A percentile compares a stretch with the other conserved stretches of the same genome.
phyloP scores from a whole-genome alignment of 768 basidiomycete species.

The Dacryopinax primogenitus region DNA sequence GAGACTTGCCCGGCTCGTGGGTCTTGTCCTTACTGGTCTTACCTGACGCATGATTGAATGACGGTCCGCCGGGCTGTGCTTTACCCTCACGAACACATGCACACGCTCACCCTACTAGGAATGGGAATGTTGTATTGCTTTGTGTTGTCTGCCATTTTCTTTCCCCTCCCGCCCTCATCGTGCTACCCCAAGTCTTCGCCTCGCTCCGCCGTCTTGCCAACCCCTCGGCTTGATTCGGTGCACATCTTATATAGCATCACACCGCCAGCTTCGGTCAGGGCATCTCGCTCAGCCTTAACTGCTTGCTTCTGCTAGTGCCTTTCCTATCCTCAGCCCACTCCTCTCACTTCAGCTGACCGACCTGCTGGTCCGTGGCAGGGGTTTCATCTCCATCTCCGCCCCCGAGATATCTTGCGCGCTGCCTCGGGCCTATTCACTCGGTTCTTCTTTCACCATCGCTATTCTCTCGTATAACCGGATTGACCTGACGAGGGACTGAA shows the following conservation, averaged over 20 bases:
- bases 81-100: not conserved
- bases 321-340: not conserved
- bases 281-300: slow-evolving; percentile 6
- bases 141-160: slow-evolving; percentile 8
- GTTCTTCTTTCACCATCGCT: not conserved
- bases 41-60: slow-evolving; percentile 5
- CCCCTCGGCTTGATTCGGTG: not conserved
- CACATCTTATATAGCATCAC: slow-evolving; percentile 5
- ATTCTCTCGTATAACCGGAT: not conserved
- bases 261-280: slow-evolving; percentile 6
- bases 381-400: slow-evolving; percentile 8
- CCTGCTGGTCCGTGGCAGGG: not conserved
- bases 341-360: not conserved
- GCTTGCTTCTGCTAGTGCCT: not conserved
- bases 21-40: slow-evolving; percentile 6
- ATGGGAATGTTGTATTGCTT: slow-evolving; percentile 3
- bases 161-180: not conserved
- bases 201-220: not conserved
- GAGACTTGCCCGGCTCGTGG: not conserved
- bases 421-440: slow-evolving; percentile 7
- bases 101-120: not conserved
- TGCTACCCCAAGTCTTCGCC: not conserved
- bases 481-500: not conserved
- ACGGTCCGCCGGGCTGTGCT: slow-evolving; percentile 8
- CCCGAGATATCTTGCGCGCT: not conserved